Base-by-base conservation (phyloP, 768 basidiomycete species). In the Hygrocybe punicea region DNA sequence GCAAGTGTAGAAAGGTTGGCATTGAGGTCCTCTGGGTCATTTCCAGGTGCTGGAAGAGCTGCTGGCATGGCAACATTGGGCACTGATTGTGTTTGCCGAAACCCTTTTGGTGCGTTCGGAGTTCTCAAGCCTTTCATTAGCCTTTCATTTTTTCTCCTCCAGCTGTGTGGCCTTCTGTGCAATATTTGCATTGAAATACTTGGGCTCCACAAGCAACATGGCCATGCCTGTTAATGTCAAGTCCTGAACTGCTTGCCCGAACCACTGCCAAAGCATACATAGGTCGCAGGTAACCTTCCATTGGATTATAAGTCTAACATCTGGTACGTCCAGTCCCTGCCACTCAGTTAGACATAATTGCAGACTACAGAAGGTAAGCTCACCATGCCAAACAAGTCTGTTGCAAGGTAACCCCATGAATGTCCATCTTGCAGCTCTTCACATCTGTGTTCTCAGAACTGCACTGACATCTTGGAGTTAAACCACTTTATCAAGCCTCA, bases 401-500 rank as follows among this genome's bases (percentile, higher is more conserved):
- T 61, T 2, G 58, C 44, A 16, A 33, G 51, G 23, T 58, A 25
- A 7, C 58, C 58, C 60, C 47, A 58, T 49, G 23, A 48, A 34
- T 58, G 39, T 8, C 57, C 60, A 21, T 3, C 45, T 8, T n/a
- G 9, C 23, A 61, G 17, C 2, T 35, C 25, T 25, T 40, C 36
- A 24, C 23, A 55, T 21, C 58, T 29, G 16, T 55, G 37, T 17
- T 55, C 58, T 11, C 58, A 53, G 34, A 19, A 46, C 14, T 16
- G 13, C 7, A 16, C 21, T 16, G 62, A 52, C 65, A 69, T 67
- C 16, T 65, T 60, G 2, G 61, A 59, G 33, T 67, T 63, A 29
- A 67, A 67, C 60, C 63, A 67, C 46, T 60, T 55, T 35, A 68
- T 50, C 47, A 58, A 65, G 39, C 60, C 55, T 17, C 42, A 44